Conservation (phyloP, 805 yeast genomes). For the Pichia membranifaciens region DNA sequence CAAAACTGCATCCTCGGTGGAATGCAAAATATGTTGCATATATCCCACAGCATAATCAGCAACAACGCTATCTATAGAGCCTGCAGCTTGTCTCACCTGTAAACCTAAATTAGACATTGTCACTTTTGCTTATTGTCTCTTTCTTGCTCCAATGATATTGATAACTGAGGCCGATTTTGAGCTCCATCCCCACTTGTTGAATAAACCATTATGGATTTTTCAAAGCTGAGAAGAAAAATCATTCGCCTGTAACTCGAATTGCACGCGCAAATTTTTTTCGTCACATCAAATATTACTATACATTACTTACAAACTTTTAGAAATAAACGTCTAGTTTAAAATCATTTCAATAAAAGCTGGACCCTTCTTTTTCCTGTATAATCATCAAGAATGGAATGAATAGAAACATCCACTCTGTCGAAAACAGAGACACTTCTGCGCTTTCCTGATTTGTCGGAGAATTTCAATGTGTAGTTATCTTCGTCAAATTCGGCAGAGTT, state of each 20-base stretch:
- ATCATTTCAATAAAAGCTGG: conserved; percentile 53
- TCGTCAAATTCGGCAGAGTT: conserved; percentile 67
- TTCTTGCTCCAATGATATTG: too few relatives aligned
- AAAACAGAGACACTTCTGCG: conserved; percentile 53
- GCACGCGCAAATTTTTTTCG: background rate
- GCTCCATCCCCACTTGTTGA: too few relatives aligned
- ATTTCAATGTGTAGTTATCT: conserved; percentile 62
- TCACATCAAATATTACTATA: background rate
- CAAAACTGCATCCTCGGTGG: conserved; percentile 77
- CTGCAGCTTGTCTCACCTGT: conserved; percentile 81
- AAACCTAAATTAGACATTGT: conserved; percentile 32
- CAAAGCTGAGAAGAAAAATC: background rate
- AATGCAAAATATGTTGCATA: conserved; percentile 69
- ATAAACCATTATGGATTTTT: background rate
- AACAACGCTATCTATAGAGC: conserved; percentile 80
- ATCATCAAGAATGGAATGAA: conserved; percentile 77
- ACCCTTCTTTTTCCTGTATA: conserved; percentile 91
- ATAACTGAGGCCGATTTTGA: background rate
- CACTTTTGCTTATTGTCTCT: too few relatives aligned
- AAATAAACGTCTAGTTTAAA: too few relatives aligned
- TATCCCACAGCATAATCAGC: conserved; percentile 90
- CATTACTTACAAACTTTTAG: too few relatives aligned
- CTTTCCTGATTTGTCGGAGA: conserved; percentile 39
- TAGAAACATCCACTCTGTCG: conserved; percentile 79
- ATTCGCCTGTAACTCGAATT: background rate